Conservation (phyloP, 2,329 filamentous ascomycete genomes). For the Rhynchosporium secalis region DNA sequence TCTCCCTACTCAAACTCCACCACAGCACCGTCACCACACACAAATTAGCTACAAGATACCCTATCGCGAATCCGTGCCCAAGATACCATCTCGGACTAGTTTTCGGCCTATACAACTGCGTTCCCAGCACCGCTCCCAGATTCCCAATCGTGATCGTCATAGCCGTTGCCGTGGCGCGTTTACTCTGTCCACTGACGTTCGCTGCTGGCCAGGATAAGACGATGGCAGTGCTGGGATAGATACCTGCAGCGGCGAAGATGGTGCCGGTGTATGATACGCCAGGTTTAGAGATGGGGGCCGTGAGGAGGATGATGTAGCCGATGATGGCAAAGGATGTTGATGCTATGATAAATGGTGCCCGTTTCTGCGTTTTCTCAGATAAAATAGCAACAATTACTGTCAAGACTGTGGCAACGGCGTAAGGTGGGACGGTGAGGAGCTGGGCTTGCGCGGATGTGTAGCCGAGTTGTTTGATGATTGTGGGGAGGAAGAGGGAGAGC, state of each 20-base stretch:
- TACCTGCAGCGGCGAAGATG: constrained; percentile 64
- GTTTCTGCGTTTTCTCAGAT: constrained; percentile 48
- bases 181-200: constrained; percentile 70
- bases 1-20: constrained; percentile 56
- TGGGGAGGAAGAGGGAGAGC: constrained; percentile 43
- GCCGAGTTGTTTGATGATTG: constrained; percentile 50
- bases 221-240: constrained; percentile 65
- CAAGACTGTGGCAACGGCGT: constrained; percentile 58
- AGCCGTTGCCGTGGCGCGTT: constrained; percentile 66
- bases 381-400: constrained; percentile 48
- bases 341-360: constrained; percentile 56
- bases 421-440: constrained; percentile 50
- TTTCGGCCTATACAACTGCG: constrained; percentile 64
- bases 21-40: constrained; percentile 55
- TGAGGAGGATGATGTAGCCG: constrained; percentile 56
- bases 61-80: constrained; percentile 66
- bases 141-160: constrained; percentile 75
- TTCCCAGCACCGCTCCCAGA: constrained; percentile 66
- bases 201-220: constrained; percentile 70
- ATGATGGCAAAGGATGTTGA: constrained; percentile 56
- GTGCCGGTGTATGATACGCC: constrained; percentile 56
- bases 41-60: constrained; percentile 61
- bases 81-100: constrained; percentile 64
- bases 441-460: constrained; percentile 52
- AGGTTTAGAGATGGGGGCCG: constrained; percentile 38